Conservation (phyloP, 2,329 filamentous ascomycete species). For the Ophiostoma perfectum region DNA sequence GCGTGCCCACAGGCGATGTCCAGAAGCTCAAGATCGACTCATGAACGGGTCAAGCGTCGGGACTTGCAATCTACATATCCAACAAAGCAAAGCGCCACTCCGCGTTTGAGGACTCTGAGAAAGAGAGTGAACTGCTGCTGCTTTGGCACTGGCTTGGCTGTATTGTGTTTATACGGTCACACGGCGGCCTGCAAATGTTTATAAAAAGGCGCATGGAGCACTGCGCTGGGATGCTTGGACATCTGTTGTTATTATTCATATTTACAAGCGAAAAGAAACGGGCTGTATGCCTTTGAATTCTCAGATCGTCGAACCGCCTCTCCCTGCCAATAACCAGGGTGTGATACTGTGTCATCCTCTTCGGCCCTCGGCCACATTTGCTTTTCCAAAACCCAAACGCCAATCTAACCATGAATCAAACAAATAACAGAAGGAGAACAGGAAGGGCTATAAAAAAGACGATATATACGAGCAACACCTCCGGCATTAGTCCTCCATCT, state of each 20-base stretch:
- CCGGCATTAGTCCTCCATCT: slow-evolving; percentile 16
- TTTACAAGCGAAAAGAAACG: not conserved
- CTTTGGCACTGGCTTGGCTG: not conserved
- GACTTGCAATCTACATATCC: too few species aligned
- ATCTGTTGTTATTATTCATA: not conserved
- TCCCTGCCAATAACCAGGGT: too few species aligned
- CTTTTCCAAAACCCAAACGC: slow-evolving; percentile 1
- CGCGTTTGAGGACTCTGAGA: too few species aligned
- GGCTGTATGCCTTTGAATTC: not conserved
- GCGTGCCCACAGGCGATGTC: slow-evolving; percentile 53
- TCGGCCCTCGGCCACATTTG: not conserved
- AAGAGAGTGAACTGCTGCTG: not conserved
- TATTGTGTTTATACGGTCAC: not conserved
- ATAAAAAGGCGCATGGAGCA: not conserved
- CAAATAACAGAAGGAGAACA: not conserved
- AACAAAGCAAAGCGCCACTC: too few species aligned
- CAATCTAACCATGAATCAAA: not conserved
- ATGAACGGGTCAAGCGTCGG: not conserved
- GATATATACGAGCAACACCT: not conserved
- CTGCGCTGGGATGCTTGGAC: not conserved
- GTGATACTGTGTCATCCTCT: not conserved
- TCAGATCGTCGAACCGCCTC: too few species aligned
- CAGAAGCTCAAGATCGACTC: slow-evolving; percentile 67
- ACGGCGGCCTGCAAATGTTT: too few species aligned
- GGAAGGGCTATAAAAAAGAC: not conserved